Percentiles rank a stretch among this genome's conserved stretches.
Conservation (phyloP, 192 early-diverging fungal species). For the Coemansia sp. region DNA sequence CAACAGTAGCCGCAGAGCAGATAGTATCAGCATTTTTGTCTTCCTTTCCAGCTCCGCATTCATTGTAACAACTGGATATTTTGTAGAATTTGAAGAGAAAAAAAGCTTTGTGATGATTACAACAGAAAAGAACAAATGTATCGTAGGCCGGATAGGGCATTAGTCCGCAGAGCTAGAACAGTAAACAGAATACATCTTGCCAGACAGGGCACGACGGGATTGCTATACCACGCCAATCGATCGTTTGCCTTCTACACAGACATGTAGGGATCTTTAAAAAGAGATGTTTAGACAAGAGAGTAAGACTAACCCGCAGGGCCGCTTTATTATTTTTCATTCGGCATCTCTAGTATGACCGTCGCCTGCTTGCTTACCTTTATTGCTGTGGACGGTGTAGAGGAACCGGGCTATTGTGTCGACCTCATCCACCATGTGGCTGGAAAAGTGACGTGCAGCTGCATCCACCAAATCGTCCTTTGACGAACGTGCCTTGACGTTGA, state of each 20-base stretch:
- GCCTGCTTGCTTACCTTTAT: slow-evolving; percentile 26
- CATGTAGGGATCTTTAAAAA: neutral
- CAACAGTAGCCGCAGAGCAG: no score
- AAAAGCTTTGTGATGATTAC: neutral
- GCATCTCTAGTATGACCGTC: neutral
- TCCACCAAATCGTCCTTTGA: slow-evolving; percentile 55
- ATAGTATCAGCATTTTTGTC: no score
- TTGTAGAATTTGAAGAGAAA: no score
- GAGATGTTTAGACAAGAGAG: no score
- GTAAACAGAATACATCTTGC: no score
- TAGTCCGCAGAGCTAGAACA: neutral
- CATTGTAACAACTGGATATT: neutral
- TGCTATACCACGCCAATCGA: slow-evolving; percentile 25
- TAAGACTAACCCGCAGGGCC: neutral
- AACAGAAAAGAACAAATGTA: neutral
- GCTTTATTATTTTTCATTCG: neutral
- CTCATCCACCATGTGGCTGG: slow-evolving; percentile 48
- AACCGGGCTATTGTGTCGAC: slow-evolving; percentile 58
- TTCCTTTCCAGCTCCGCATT: no score
- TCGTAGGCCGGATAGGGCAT: neutral
- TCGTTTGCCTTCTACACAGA: slow-evolving; percentile 23
- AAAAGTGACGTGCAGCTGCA: slow-evolving; percentile 48
- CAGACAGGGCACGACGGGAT: no score
- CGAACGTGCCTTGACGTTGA: slow-evolving; percentile 57
- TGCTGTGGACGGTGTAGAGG: slow-evolving; percentile 52